Conservation (phyloP, 2,329 filamentous ascomycete species). For the Apiospora arundinis region DNA sequence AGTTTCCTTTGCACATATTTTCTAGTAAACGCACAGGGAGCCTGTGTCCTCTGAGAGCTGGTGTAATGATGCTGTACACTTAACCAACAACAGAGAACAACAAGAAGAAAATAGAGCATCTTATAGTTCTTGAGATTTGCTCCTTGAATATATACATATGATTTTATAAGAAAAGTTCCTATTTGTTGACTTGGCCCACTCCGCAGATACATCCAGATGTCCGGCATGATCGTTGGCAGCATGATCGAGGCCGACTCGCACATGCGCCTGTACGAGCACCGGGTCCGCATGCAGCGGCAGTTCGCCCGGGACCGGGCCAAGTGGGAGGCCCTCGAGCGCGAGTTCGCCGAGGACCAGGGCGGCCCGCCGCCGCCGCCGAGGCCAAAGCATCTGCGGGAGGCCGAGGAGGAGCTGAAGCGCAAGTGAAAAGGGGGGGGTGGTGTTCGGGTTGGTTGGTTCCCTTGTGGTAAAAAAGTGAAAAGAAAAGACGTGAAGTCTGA, state of each 20-base stretch:
- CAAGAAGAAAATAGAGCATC: neutral
- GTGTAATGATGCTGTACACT: too few species aligned
- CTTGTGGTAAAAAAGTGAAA: too few species aligned
- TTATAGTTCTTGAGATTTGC: neutral
- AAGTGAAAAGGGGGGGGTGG: neutral
- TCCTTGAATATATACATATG: neutral
- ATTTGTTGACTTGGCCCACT: neutral
- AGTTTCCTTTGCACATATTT: neutral
- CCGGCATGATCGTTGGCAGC: constrained; percentile 80
- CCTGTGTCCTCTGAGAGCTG: neutral
- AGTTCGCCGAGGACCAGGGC: constrained; percentile 56
- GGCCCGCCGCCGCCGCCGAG: constrained; percentile 32
- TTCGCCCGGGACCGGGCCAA: constrained; percentile 68
- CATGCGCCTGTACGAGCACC: constrained; percentile 70
- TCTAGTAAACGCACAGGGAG: neutral
- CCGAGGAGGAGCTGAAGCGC: neutral
- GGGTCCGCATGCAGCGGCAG: constrained; percentile 69
- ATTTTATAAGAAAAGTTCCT: neutral
- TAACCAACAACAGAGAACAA: too few species aligned
- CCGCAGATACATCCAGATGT: constrained; percentile 79
- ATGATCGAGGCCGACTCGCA: constrained; percentile 78
- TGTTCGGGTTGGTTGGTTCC: too few species aligned
- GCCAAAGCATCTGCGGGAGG: constrained; percentile 30
- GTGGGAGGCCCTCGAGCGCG: constrained; percentile 71
- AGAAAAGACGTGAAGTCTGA: neutral